Evolutionary conservation across 805 yeast genomes (phyloP).

Genomic region (Maudiozyma serrabonitensis): DNA sequence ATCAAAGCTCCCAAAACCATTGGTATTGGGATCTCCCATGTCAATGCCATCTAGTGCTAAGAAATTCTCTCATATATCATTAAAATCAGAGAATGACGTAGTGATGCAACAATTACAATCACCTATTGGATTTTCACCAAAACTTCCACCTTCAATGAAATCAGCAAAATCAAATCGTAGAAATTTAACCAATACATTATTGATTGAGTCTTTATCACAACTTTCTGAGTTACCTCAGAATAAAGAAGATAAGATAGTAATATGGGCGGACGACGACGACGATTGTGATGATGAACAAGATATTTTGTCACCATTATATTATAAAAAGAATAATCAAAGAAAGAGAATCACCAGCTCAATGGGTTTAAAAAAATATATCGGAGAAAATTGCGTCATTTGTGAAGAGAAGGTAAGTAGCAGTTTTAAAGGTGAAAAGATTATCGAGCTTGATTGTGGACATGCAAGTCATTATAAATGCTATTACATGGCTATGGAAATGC

Average conservation of each 20-base stretch:
- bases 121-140: neutral
- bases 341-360: slow-evolving; percentile 1
- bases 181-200: slow-evolving; percentile 4
- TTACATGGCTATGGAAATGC: slow-evolving; percentile 21
- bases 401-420: slow-evolving; percentile 33
- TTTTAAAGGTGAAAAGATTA: slow-evolving; percentile 34
- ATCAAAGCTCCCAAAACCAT: slow-evolving; percentile 15
- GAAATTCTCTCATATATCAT: slow-evolving; percentile 1
- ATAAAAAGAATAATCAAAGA: neutral
- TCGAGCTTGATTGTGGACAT: slow-evolving; percentile 37
- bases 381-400: slow-evolving; percentile 35
- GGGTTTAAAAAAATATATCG: slow-evolving; percentile 20
- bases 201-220: slow-evolving; percentile 1
- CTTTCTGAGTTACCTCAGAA: neutral
- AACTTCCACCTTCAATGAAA: neutral
- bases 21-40: slow-evolving; percentile 12
- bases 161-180: neutral
- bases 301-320: slow-evolving; percentile 16
- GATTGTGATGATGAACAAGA: slow-evolving; percentile 9
- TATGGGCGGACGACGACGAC: slow-evolving; percentile 2
- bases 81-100: neutral
- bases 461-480: slow-evolving; percentile 38
- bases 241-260: slow-evolving; percentile 1
- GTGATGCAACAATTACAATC: neutral
- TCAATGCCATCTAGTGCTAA: slow-evolving; percentile 21